Percentiles rank a stretch among this genome's conserved stretches.
Conservation (phyloP, 2,329 filamentous ascomycete species). For the Xylariaceae sp. region DNA sequence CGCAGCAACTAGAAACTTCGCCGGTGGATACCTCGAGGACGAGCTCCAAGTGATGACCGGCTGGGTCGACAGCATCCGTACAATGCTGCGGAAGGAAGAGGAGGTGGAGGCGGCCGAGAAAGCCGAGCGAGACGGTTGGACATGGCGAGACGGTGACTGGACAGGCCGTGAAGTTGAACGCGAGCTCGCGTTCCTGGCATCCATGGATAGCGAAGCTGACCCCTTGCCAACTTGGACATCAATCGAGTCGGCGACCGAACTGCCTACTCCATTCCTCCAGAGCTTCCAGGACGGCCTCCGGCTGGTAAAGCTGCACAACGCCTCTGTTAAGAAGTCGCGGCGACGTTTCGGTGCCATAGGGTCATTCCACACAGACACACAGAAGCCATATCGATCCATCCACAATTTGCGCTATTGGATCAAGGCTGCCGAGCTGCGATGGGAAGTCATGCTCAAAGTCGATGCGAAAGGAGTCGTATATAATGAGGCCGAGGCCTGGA, state of each 20-base stretch:
- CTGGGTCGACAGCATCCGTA: slow-evolving; percentile 76
- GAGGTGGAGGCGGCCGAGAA: slow-evolving; percentile 67
- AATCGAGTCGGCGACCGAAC: slow-evolving; percentile 41
- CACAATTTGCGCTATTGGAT: slow-evolving; percentile 95
- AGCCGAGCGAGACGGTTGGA: slow-evolving; percentile 66
- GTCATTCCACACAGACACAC: slow-evolving; percentile 83
- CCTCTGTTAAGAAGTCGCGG: slow-evolving; percentile 75
- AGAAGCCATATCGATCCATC: slow-evolving; percentile 86
- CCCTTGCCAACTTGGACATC: slow-evolving; percentile 65
- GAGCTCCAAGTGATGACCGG: slow-evolving; percentile 69
- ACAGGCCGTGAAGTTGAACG: slow-evolving; percentile 65
- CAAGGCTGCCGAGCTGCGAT: slow-evolving; percentile 91
- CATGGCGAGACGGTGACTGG: slow-evolving; percentile 79
- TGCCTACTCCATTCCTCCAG: slow-evolving; percentile 68
- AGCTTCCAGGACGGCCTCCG: slow-evolving; percentile 72
- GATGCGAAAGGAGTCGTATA: slow-evolving; percentile 86
- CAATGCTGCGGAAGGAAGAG: slow-evolving; percentile 71
- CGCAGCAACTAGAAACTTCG: slow-evolving; percentile 83
- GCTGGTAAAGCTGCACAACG: slow-evolving; percentile 85
- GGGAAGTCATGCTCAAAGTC: slow-evolving; percentile 77
- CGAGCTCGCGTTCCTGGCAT: slow-evolving; percentile 74
- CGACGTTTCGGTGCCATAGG: slow-evolving; percentile 86
- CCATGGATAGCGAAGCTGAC: slow-evolving; percentile 58
- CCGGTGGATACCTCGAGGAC: slow-evolving; percentile 70
- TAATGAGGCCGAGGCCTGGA: slow-evolving; percentile 65